Base-by-base conservation (phyloP, 2,329 filamentous ascomycete species). In the Calonectria naviculata region DNA sequence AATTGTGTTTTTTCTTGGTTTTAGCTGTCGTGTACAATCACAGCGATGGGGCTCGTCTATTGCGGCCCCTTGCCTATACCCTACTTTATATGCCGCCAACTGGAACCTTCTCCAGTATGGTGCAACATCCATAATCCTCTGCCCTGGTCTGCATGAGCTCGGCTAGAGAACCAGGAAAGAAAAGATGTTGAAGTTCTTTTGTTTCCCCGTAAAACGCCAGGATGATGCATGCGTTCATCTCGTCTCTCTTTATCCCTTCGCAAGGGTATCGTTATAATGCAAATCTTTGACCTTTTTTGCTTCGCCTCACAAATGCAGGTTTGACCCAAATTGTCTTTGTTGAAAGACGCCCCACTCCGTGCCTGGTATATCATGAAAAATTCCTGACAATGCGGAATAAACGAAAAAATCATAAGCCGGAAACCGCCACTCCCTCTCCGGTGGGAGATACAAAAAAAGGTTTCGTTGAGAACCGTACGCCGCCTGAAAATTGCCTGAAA, bases 111-210 rank as follows among this genome's bases (percentile, higher is more conserved):
- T 77, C 74, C 76, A 74, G 68, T 71, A 58, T 72, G 70, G 65
- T 68, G 67, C 65, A 42, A 61, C 64, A 66, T 68, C 42, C 66
- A 49, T 72, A 77, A 67, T 72, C 70, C 73, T 73, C 76, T 75
- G 74, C 73, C 77, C 75, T 75, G 72, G 75, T 80, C 80, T 82
- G 81, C 81, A 82, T 75, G 71, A 81, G 81, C 78, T 84, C 78
- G 81, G 83, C 83, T 82, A 82, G 82, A 83, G 81, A 83, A 83
- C 80, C 75, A 81, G 82, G 82, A 82, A 82, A 80, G 77, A 81
- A 85, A 85, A 85, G 83, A 85, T 85, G 84, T 86, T 86, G 84
- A 86, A 86, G 73, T 84, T 84, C 83, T 85, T 85, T 84, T 82
- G 79, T 81, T 83, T 84, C 81, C 83, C 82, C 81, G 74, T 81